Percentiles rank a stretch among this genome's conserved stretches.
Evolutionary conservation across 2,329 filamentous ascomycete species (phyloP).

Genomic region (Monilinia fructicola): DNA sequence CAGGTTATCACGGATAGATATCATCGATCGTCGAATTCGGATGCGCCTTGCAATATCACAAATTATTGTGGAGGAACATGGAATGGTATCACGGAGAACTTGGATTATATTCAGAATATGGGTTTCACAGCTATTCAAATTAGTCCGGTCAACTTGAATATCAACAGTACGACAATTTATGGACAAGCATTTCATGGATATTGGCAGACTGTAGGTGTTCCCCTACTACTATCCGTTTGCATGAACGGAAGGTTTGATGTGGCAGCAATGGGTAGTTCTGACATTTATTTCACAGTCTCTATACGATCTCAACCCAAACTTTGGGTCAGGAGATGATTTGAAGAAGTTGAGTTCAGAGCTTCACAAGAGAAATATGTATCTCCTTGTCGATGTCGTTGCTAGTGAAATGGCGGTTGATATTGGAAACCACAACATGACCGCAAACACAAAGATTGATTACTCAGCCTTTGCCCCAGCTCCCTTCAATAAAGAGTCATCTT

Average conservation of each 20-base stretch:
- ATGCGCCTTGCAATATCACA: conserved; percentile 31
- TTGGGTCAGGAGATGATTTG: conserved; percentile 60
- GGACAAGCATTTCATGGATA: conserved; percentile 24
- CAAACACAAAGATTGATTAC: conserved; percentile 27
- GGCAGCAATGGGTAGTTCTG: background rate
- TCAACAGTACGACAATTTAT: conserved; percentile 38
- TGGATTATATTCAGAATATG: conserved; percentile 45
- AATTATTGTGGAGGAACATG: conserved; percentile 51
- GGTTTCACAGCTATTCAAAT: conserved; percentile 43
- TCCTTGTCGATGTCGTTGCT: conserved; percentile 51
- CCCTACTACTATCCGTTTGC: background rate
- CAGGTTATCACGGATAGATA: conserved; percentile 41
- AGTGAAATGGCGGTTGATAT: conserved; percentile 45
- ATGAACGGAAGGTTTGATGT: background rate
- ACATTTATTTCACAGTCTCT: conserved; percentile 44
- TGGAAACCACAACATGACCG: conserved; percentile 20
- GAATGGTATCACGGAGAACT: conserved; percentile 44
- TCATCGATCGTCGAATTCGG: conserved; percentile 43
- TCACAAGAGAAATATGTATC: conserved; percentile 54
- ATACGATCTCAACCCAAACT: conserved; percentile 55
- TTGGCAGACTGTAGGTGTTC: conserved; percentile 20
- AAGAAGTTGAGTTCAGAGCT: conserved; percentile 55
- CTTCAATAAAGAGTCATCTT: conserved; percentile 27
- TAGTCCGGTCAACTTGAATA: conserved; percentile 45
- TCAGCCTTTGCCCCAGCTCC: conserved; percentile 24